Conservation (phyloP, 768 basidiomycete species). For the Leccinum rimulosum region DNA sequence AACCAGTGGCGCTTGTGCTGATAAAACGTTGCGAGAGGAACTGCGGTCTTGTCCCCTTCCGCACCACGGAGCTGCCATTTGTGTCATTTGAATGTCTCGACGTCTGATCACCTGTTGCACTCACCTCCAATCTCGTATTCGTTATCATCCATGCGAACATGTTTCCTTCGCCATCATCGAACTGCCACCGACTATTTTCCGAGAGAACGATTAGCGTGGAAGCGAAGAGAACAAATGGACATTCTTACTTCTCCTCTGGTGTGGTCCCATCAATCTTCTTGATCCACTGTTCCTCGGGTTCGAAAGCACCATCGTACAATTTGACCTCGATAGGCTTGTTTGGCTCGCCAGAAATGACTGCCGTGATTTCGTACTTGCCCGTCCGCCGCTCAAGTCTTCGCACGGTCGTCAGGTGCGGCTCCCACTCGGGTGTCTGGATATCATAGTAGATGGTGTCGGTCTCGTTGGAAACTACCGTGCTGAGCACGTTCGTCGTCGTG, state of each 20-base stretch:
- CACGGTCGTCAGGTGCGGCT: constrained; percentile 34
- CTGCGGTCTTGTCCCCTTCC: constrained; percentile 22
- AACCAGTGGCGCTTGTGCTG: constrained; percentile 34
- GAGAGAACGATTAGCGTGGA: not conserved
- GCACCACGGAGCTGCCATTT: constrained; percentile 25
- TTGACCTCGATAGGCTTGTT: constrained; percentile 31
- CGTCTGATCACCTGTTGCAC: not conserved
- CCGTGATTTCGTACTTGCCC: constrained; percentile 31
- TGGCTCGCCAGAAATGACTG: constrained; percentile 31
- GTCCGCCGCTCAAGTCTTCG: constrained; percentile 31
- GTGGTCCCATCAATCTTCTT: constrained; percentile 16
- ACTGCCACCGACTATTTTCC: constrained; percentile 20
- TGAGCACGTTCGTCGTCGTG: constrained; percentile 38
- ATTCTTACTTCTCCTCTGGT: constrained; percentile 14
- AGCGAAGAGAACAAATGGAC: not conserved
- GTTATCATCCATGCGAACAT: constrained; percentile 18
- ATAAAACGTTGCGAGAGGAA: constrained; percentile 35
- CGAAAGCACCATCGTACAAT: constrained; percentile 27
- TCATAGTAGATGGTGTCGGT: constrained; percentile 41
- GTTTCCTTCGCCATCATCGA: constrained; percentile 24
- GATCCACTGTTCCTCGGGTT: constrained; percentile 32
- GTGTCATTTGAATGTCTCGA: not conserved
- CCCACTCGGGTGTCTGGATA: constrained; percentile 39
- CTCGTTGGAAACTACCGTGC: constrained; percentile 37
- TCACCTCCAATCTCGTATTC: constrained; percentile 13